Evolutionary conservation across 768 basidiomycete species (phyloP).

Genomic region (Dictyophora rubrovolvata): DNA sequence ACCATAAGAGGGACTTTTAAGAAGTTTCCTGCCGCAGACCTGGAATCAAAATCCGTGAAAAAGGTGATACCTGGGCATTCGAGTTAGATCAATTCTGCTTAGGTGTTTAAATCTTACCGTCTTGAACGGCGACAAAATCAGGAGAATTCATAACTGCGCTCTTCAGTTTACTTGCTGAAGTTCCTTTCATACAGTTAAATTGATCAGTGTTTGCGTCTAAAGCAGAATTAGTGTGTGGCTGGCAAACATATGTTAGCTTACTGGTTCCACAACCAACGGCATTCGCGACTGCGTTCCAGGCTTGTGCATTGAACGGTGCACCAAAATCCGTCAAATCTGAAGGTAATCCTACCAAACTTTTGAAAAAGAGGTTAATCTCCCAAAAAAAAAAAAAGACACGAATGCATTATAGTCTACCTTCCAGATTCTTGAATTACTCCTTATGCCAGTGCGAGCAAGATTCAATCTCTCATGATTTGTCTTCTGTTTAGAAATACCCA

Average conservation of each 20-base stretch:
- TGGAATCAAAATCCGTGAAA: neutral
- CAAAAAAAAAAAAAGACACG: too few species aligned
- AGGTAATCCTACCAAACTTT: neutral
- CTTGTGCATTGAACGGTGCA: neutral
- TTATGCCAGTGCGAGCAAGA: neutral
- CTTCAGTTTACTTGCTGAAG: neutral
- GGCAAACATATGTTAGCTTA: neutral
- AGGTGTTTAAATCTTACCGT: neutral
- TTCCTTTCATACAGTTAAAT: neutral
- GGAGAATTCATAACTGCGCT: neutral
- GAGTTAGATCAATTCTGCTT: neutral
- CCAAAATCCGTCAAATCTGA: neutral
- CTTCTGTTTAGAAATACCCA: neutral
- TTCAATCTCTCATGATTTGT: too few species aligned
- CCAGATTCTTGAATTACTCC: slow-evolving; percentile 4
- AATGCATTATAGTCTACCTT: neutral
- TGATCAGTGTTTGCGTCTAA: neutral
- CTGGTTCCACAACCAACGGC: neutral
- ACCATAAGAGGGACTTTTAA: neutral
- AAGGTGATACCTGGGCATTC: neutral
- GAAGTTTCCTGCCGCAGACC: neutral
- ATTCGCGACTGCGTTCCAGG: neutral
- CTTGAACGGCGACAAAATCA: neutral
- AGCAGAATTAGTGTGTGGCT: neutral
- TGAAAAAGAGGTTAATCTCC: too few species aligned